A percentile compares a stretch with the other conserved stretches of the same genome.
Conservation (phyloP, 208 protist species). For the Vickermania ingenoplastis region DNA sequence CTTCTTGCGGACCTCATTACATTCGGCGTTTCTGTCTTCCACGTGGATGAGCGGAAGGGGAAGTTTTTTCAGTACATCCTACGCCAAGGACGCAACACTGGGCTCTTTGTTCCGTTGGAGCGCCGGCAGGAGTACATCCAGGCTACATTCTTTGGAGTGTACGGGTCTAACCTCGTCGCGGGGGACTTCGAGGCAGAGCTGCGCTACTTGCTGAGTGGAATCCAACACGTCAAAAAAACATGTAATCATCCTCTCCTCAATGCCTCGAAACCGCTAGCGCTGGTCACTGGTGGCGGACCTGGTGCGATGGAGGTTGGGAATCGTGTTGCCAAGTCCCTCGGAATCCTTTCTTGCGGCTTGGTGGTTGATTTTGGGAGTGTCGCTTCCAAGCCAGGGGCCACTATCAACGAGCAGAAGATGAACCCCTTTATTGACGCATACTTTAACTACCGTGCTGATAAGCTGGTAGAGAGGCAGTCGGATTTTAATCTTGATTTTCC, state of each 20-base stretch:
- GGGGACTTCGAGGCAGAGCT: constrained; percentile 90
- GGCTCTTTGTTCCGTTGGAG: constrained; percentile 83
- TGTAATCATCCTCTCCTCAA: constrained; percentile 73
- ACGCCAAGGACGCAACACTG: constrained; percentile 59
- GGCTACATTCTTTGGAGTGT: constrained; percentile 88
- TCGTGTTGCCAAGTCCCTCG: constrained; percentile 81
- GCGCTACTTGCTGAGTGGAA: constrained; percentile 67
- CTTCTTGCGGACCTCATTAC: constrained; percentile 81
- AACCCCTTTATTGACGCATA: constrained; percentile 88
- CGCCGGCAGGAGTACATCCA: constrained; percentile 78
- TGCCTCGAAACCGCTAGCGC: constrained; percentile 56
- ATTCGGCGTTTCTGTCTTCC: constrained; percentile 84
- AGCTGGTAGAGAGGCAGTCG: constrained; percentile 89
- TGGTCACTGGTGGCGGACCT: constrained; percentile 88
- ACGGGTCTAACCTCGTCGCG: constrained; percentile 88
- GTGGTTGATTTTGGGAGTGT: constrained; percentile 89
- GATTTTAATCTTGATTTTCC: constrained; percentile 92
- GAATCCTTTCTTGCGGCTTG: constrained; percentile 85
- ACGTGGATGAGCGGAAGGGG: constrained; percentile 67
- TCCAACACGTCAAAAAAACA: constrained; percentile 57
- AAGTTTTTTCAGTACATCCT: constrained; percentile 86
- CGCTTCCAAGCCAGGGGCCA: constrained; percentile 66
- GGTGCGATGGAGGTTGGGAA: constrained; percentile 92
- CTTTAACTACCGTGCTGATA: constrained; percentile 87
- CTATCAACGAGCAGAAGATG: constrained; percentile 90